Evolutionary conservation across 371 early-diverging fungal genomes (phyloP), one percentile per base, ranked within the genome.

Genomic region (Zychaea mexicana): DNA sequence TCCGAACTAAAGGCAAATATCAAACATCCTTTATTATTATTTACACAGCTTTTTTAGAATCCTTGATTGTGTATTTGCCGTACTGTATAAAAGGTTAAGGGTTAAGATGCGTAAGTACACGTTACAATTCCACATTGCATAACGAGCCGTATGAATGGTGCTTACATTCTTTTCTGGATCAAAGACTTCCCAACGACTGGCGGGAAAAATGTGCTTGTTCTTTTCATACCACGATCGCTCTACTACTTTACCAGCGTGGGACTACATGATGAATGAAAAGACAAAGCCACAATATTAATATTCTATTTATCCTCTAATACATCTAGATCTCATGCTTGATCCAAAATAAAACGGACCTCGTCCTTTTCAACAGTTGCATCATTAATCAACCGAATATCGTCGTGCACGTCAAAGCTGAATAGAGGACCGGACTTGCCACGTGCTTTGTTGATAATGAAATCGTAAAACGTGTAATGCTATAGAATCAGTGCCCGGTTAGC

Each of bases 141-240:
- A n/a, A n/a, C n/a, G n/a, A n/a, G n/a, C n/a, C n/a, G n/a, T n/a
- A n/a, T n/a, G n/a, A n/a, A n/a, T n/a, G n/a, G n/a, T n/a, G n/a
- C 81, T 73, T 71, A 83, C 85, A 45, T 86, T 78, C 78, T 93
- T 94, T 57, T 92, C 86, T 0, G 96, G 95, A 67, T 96, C 96
- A 75, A 92, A 97, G 8, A 92, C 82, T 73, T 97, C 96, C 95
- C 96, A 97, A 53, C 97, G 88, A 47, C 89, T 91, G 0, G 96
- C 94, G 5, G 98, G 97, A 71, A 97, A 97, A 27, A 96, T 97
- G 58, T 97, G 98, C 78, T 96, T 97, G 74, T 97, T 95, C 62
- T 92, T 89, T 69, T 97, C 97, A 66, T 97, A 97, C 94, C 97
- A 97, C 2, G 89, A 69, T 30, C 96, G 82, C 74, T 97, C 94